Conservation (phyloP, 2,329 filamentous ascomycete genomes). For the Akanthomyces muscarius region DNA sequence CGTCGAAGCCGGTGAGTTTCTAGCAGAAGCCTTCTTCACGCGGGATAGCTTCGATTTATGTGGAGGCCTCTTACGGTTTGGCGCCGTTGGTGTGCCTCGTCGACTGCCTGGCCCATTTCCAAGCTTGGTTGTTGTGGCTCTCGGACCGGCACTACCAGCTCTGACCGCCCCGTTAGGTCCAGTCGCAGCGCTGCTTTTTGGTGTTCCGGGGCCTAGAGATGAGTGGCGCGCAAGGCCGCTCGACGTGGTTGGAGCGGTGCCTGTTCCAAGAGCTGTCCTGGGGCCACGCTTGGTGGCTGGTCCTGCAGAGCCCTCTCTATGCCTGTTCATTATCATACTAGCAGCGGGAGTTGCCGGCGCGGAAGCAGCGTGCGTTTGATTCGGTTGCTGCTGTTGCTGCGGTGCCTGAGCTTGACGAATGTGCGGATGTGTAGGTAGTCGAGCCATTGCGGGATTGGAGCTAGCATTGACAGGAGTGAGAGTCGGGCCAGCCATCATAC, state of each 20-base stretch:
- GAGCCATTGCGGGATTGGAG: conserved; percentile 39
- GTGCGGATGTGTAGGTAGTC: conserved; percentile 42
- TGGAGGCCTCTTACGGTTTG: conserved; percentile 45
- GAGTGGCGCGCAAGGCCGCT: conserved; percentile 59
- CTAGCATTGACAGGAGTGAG: conserved; percentile 28
- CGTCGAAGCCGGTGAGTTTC: conserved; percentile 60
- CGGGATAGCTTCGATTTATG: conserved; percentile 60
- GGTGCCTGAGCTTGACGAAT: conserved; percentile 48
- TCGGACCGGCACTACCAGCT: conserved; percentile 59
- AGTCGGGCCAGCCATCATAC: conserved; percentile 25
- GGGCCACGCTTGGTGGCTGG: conserved; percentile 54
- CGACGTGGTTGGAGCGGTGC: conserved; percentile 47
- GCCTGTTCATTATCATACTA: conserved; percentile 55
- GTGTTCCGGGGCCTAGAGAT: conserved; percentile 59
- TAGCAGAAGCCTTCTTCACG: conserved; percentile 54
- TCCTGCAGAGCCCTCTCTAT: conserved; percentile 57
- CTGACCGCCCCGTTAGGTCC: conserved; percentile 36
- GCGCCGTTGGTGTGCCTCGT: conserved; percentile 45
- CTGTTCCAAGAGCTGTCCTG: conserved; percentile 44
- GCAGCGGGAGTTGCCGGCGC: conserved; percentile 59
- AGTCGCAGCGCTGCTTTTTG: conserved; percentile 41
- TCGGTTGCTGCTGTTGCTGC: conserved; percentile 33
- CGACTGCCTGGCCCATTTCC: conserved; percentile 37
- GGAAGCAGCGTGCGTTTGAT: conserved; percentile 42
- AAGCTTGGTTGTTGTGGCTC: conserved; percentile 46